Percentiles rank a stretch among this genome's conserved stretches.
These are phyloP conservation scores for Sanghuangporus sanghuang DNA, from an alignment of 1,284 basidiomycete species.

Conservation along the genomic window DNA sequence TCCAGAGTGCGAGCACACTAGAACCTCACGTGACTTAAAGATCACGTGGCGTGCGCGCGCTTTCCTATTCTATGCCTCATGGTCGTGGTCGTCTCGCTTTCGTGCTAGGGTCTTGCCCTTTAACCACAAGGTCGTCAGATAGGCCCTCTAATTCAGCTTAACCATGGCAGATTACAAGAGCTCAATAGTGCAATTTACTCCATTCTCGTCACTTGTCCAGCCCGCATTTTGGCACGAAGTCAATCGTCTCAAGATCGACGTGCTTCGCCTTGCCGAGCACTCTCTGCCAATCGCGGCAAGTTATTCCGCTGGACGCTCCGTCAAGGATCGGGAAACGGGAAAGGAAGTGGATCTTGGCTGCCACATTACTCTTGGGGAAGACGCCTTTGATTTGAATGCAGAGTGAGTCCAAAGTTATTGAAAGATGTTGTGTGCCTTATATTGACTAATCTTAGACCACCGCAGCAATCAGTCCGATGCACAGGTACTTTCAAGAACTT, in stretches of 20 bases:
- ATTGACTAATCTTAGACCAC: constrained; percentile 29
- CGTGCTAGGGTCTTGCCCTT: not conserved
- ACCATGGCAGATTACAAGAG: not conserved
- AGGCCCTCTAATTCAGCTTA: no score
- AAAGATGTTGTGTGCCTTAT: constrained; percentile 16
- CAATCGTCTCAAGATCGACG: constrained; percentile 86
- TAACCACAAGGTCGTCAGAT: not conserved
- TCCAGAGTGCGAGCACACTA: no score
- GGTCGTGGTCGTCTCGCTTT: not conserved
- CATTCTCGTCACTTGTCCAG: constrained; percentile 82
- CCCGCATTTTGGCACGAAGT: constrained; percentile 94
- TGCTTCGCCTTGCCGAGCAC: constrained; percentile 79
- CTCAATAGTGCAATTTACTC: constrained; percentile 75
- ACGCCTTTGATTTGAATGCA: constrained; percentile 45
- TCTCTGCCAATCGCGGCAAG: constrained; percentile 59
- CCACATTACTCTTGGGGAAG: constrained; percentile 52
- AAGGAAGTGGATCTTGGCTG: constrained; percentile 57
- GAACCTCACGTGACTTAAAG: not conserved
- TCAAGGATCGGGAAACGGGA: constrained; percentile 72
- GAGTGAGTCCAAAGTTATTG: constrained; percentile 28
- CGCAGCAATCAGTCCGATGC: constrained; percentile 38
- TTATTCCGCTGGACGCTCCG: constrained; percentile 67
- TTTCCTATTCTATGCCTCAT: not conserved
- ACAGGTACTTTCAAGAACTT: constrained; percentile 82
- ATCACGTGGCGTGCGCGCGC: not conserved